phyloP scores from a whole-genome alignment of 345 rosid genomes.

The Ceriops zippeliana region DNA sequence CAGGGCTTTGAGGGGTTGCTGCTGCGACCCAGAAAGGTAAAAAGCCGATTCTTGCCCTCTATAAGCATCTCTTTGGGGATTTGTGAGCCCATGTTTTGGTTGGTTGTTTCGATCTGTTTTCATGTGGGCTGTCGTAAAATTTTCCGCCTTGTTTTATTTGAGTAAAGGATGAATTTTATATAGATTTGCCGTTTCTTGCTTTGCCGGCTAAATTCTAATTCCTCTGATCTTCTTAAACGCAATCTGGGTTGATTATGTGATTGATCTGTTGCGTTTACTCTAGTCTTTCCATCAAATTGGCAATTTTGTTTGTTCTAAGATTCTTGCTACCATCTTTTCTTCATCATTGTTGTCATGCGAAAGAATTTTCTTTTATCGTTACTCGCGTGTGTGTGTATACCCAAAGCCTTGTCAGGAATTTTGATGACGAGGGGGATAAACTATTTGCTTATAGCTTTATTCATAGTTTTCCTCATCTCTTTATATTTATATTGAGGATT shows the following conservation, averaged over 20 bases:
- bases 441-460: neutral
- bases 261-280: neutral
- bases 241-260: neutral
- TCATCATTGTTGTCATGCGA: neutral
- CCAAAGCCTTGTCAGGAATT: too few relatives aligned
- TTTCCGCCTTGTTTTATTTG: neutral
- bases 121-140: neutral
- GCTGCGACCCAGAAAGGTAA: slow-evolving; percentile 13
- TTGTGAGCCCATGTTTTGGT: neutral
- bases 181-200: neutral
- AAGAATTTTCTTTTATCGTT: neutral
- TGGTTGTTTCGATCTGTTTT: neutral
- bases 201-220: neutral
- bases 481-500: neutral
- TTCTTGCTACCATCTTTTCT: neutral
- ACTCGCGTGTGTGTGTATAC: too few relatives aligned
- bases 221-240: neutral
- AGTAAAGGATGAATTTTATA: neutral
- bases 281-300: neutral
- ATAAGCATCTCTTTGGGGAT: neutral
- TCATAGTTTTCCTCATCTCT: neutral
- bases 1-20: slow-evolving; percentile 10
- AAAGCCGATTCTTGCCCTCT: neutral
- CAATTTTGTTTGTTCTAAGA: neutral
- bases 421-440: too few relatives aligned